Evolutionary conservation across 2,329 filamentous ascomycete species (phyloP).

Genomic region (Emydomyces testavorans): DNA sequence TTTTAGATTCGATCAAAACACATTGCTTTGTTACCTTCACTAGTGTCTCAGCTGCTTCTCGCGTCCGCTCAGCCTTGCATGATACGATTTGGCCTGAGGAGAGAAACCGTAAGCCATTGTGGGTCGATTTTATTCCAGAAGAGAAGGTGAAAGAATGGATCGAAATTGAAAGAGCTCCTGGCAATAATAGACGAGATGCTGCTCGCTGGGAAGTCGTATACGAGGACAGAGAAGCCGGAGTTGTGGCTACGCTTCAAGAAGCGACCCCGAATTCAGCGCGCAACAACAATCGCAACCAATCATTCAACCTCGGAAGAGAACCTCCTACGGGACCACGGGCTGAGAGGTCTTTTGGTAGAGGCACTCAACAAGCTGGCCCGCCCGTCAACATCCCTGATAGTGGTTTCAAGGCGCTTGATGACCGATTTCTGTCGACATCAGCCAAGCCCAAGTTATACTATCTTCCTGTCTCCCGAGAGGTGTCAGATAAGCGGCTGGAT

Average conservation of each 20-base stretch:
- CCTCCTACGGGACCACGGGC: slow-evolving; percentile 24
- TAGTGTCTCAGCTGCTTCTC: slow-evolving; percentile 57
- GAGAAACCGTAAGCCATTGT: slow-evolving; percentile 67
- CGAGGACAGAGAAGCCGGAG: slow-evolving; percentile 44
- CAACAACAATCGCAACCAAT: slow-evolving; percentile 12
- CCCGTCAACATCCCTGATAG: slow-evolving; percentile 21
- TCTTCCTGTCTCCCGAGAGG: slow-evolving; percentile 51
- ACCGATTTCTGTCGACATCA: slow-evolving; percentile 48
- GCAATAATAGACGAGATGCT: slow-evolving; percentile 29
- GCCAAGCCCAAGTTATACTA: slow-evolving; percentile 56
- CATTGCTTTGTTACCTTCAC: slow-evolving; percentile 73
- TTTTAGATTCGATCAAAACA: slow-evolving; percentile 73
- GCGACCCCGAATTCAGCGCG: slow-evolving; percentile 14
- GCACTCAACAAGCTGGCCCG: slow-evolving; percentile 16
- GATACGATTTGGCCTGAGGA: slow-evolving; percentile 77
- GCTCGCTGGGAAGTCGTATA: slow-evolving; percentile 66
- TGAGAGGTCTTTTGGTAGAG: slow-evolving; percentile 19
- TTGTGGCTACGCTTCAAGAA: slow-evolving; percentile 49
- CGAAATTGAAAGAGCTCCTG: slow-evolving; percentile 49
- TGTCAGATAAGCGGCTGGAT: slow-evolving; percentile 55
- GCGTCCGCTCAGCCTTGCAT: slow-evolving; percentile 67
- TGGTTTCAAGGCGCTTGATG: slow-evolving; percentile 47
- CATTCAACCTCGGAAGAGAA: slow-evolving; percentile 20
- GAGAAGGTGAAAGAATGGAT: slow-evolving; percentile 66
- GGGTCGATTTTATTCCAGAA: slow-evolving; percentile 79